Base-by-base conservation (phyloP, 371 early-diverging fungal species). In the Blyttiomyces sp. region DNA sequence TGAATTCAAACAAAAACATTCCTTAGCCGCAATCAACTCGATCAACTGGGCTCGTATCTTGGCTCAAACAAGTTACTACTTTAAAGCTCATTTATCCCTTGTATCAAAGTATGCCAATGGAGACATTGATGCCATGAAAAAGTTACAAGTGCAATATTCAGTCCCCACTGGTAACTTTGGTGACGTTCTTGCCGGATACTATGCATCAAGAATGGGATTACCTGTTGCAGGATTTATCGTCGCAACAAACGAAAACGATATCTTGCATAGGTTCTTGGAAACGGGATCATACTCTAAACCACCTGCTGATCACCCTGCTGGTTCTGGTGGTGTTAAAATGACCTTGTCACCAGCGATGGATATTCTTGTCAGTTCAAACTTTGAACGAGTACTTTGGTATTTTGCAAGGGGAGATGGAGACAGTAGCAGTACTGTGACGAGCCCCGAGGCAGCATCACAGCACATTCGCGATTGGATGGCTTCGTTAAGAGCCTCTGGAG, bases 141-240 rank as follows among this genome's bases (percentile, higher is more conserved):
- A 60, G 51, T 60, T 85, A 28, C 70, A 81, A 43, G 72, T 95
- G 49, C 84, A 86, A 57, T 96, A 86, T 75, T 84, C 87, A 31
- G 96, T 96, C 27, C 97, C 98, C 26, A 92, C 97, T n/a, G 98
- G 98, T 43, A 98, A 96, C 84, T 98, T 98, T 87, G 98, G 98
- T 65, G 97, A 98, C 63, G 83, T 96, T 44, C 81, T 98, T 53
- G 96, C 97, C 19, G 97, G 97, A 6, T 92, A 87, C 76, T 96
- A 88, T 75, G 95, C 96, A 11, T 76, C 82, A 39, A 85, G 84
- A 52, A 88, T 96, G 90, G 97, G 97, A 19, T 85, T 98, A 32
- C 96, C 96, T 9, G 81, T 91, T 58, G 75, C 78, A 30, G 80
- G 83, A 54, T 79, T 98, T 43, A 73, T 91, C 32, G 83, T 94